phyloP scores from a whole-genome alignment of 2,329 filamentous ascomycete species.

The Nectriaceae sp. region DNA sequence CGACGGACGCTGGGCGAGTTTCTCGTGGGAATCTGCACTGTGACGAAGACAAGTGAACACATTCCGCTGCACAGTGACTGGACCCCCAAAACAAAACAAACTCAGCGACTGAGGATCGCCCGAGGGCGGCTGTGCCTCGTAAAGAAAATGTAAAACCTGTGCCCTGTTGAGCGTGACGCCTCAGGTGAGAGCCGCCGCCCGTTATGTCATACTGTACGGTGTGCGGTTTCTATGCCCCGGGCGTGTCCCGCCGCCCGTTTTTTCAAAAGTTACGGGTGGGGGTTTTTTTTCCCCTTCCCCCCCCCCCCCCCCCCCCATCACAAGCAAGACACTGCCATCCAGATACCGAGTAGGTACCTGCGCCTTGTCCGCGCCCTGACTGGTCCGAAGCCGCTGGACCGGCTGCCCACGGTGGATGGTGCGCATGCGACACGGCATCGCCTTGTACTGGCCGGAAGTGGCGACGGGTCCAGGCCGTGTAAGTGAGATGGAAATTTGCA shows the following conservation, averaged over 20 bases:
- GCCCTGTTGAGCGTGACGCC: background rate
- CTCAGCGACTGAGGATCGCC: no score
- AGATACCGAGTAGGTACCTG: slow-evolving; percentile 4
- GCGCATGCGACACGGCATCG: background rate
- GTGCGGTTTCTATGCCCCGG: no score
- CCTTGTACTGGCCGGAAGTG: background rate
- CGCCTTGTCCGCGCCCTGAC: background rate
- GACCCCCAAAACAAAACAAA: no score
- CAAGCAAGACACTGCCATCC: slow-evolving; percentile 17
- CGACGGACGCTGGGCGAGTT: no score
- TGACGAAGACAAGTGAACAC: no score
- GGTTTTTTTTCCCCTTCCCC: no score
- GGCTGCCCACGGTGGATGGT: slow-evolving; percentile 3
- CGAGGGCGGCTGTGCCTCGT: no score
- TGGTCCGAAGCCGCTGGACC: slow-evolving; percentile 13
- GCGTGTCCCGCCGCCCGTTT: slow-evolving; percentile 5
- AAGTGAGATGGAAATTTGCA: background rate
- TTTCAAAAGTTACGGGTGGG: no score
- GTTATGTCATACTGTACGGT: slow-evolving; percentile 24
- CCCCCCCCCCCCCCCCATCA: slow-evolving; percentile 9
- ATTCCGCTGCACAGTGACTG: no score
- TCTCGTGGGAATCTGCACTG: no score
- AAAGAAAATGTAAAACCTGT: no score
- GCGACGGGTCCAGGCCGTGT: background rate
- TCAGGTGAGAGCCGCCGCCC: slow-evolving; percentile 11